phyloP scores from a whole-genome alignment of 1,284 basidiomycete genomes.

The Puccinia polysora region DNA sequence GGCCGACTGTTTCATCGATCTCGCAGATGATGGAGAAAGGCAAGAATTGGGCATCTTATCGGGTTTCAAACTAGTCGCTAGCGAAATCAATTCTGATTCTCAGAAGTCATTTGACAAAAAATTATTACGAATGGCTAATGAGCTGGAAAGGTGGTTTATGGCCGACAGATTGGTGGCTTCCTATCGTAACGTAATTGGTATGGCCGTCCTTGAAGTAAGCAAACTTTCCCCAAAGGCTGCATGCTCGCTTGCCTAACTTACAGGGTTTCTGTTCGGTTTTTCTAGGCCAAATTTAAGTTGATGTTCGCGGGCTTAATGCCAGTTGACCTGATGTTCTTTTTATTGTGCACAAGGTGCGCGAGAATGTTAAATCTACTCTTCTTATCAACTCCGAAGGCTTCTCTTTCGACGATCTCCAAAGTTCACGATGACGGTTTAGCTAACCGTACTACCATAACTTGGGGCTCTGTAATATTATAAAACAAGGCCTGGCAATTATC shows the following conservation, averaged over 20 bases:
- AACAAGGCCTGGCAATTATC: constrained; percentile 81
- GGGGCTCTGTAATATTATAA: constrained; percentile 10
- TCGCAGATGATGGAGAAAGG: constrained; percentile 5
- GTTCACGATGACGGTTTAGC: not conserved
- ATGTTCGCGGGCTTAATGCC: constrained; percentile 74
- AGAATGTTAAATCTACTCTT: not conserved
- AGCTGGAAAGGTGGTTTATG: constrained; percentile 83
- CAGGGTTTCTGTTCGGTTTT: constrained; percentile 27
- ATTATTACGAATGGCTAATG: constrained; percentile 67
- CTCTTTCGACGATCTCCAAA: constrained; percentile 7
- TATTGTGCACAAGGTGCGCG: constrained; percentile 75
- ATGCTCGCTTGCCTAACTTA: not conserved
- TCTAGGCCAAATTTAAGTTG: constrained; percentile 73
- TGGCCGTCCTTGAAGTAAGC: constrained; percentile 77
- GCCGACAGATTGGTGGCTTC: constrained; percentile 95
- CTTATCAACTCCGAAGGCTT: constrained; percentile 35
- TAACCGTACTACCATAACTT: not conserved
- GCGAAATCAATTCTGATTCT: not conserved
- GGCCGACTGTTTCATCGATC: constrained; percentile 25
- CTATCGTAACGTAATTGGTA: constrained; percentile 85
- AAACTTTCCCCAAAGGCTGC: not conserved
- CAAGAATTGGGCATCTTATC: constrained; percentile 50
- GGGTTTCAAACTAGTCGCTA: constrained; percentile 33
- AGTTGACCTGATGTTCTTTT: constrained; percentile 73
- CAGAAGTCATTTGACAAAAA: constrained; percentile 57